phyloP scores from a whole-genome alignment of 225 moss, liverwort and hornwort species.

The Polytrichum formosum region DNA sequence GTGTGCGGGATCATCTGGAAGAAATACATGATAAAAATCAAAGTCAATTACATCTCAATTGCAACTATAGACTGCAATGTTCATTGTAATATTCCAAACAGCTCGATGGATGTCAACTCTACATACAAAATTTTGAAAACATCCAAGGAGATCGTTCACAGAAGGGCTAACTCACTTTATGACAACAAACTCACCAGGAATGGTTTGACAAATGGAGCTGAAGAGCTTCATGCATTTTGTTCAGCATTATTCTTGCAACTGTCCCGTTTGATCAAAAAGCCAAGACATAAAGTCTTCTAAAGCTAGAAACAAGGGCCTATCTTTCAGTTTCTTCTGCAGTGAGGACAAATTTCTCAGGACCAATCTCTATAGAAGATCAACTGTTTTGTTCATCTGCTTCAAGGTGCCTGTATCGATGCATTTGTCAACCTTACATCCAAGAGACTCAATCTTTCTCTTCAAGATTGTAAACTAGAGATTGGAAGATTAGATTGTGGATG shows the following conservation, averaged over 20 bases:
- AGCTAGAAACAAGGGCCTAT: constrained; percentile 59
- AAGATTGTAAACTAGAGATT: neutral
- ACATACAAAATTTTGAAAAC: neutral
- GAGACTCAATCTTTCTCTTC: neutral
- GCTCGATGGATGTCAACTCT: no score
- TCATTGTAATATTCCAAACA: no score
- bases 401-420: constrained; percentile 58
- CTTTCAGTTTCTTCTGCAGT: constrained; percentile 61
- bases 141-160: neutral
- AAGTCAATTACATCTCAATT: no score
- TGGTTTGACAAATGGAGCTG: constrained; percentile 55
- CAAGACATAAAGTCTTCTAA: constrained; percentile 69
- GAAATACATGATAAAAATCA: neutral
- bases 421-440: constrained; percentile 1
- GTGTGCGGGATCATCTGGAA: constrained; percentile 51
- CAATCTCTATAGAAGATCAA: constrained; percentile 69
- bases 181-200: constrained; percentile 54
- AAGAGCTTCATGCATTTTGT: constrained; percentile 80
- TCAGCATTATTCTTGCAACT: constrained; percentile 70
- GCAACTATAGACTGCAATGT: no score
- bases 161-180: neutral
- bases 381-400: constrained; percentile 81
- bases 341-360: constrained; percentile 60
- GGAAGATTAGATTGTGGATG: no score
- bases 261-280: constrained; percentile 70